phyloP scores from a whole-genome alignment of 2,329 filamentous ascomycete species.

The Dothideomycetes sp. region DNA sequence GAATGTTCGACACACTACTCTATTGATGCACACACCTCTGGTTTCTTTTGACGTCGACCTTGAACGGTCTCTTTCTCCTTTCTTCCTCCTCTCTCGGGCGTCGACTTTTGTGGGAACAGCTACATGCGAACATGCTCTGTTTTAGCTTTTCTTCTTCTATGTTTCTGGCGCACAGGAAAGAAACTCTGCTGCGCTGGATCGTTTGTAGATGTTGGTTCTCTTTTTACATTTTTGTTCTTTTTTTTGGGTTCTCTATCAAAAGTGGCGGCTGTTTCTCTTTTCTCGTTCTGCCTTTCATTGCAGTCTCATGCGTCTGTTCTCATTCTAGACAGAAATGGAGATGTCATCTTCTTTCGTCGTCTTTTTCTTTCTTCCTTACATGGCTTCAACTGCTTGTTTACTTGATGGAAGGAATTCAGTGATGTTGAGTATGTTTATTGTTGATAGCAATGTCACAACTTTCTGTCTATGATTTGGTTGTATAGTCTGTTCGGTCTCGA shows the following conservation, averaged over 20 bases:
- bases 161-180: too few species aligned
- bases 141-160: background rate
- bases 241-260: background rate
- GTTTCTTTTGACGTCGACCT: background rate
- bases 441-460: too few species aligned
- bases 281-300: background rate
- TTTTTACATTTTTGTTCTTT: background rate
- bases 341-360: slow-evolving; percentile 1
- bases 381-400: too few species aligned
- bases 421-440: too few species aligned
- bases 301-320: background rate
- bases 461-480: too few species aligned
- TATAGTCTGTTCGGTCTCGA: too few species aligned
- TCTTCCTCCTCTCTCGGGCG: background rate
- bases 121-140: background rate
- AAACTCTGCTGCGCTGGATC: too few species aligned
- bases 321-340: background rate
- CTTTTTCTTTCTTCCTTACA: too few species aligned
- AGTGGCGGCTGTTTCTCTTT: background rate
- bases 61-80: background rate
- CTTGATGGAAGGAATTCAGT: too few species aligned
- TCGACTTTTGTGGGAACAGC: background rate
- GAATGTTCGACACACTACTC: background rate
- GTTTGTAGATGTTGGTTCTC: background rate
- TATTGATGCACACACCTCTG: background rate